These are phyloP conservation scores for Cronartium ribicola DNA, from an alignment of 1,284 basidiomycete genomes.

Conservation along the genomic window DNA sequence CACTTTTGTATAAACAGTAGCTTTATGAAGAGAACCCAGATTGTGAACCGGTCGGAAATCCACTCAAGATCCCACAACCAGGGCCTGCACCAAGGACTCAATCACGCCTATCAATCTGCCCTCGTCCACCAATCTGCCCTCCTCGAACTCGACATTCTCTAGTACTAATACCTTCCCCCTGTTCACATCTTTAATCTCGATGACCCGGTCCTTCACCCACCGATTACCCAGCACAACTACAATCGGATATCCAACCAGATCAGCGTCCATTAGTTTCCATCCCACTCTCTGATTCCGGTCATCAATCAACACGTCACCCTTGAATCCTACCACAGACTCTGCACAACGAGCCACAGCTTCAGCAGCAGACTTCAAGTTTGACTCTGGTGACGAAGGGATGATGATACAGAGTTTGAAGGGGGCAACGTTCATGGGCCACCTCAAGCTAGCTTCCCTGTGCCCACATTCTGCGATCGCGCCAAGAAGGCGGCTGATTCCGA, in stretches of 20 bases:
- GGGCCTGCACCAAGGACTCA: no score
- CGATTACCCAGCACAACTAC: slow-evolving; percentile 49
- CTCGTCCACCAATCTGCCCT: slow-evolving; percentile 1
- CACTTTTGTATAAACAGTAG: no score
- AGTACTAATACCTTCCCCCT: not conserved
- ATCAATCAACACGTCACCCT: slow-evolving; percentile 49
- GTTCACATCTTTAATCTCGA: slow-evolving; percentile 44
- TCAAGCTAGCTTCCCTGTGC: slow-evolving; percentile 45
- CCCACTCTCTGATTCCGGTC: slow-evolving; percentile 49
- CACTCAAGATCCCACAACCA: no score
- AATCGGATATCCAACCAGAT: slow-evolving; percentile 49
- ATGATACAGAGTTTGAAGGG: slow-evolving; percentile 48
- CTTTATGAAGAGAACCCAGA: no score
- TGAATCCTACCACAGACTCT: not conserved
- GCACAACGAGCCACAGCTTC: not conserved
- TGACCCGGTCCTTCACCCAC: slow-evolving; percentile 44
- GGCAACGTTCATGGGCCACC: slow-evolving; percentile 49
- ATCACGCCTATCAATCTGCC: not conserved
- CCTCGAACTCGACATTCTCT: not conserved
- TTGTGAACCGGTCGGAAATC: no score
- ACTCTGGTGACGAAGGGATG: slow-evolving; percentile 11
- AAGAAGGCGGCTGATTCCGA: slow-evolving; percentile 51
- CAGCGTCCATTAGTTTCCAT: slow-evolving; percentile 50
- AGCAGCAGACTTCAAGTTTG: not conserved
- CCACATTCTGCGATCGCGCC: slow-evolving; percentile 49